These are phyloP conservation scores for Wickerhamomyces sydowiorum DNA, from an alignment of 805 yeast species.

Conservation along the genomic window DNA sequence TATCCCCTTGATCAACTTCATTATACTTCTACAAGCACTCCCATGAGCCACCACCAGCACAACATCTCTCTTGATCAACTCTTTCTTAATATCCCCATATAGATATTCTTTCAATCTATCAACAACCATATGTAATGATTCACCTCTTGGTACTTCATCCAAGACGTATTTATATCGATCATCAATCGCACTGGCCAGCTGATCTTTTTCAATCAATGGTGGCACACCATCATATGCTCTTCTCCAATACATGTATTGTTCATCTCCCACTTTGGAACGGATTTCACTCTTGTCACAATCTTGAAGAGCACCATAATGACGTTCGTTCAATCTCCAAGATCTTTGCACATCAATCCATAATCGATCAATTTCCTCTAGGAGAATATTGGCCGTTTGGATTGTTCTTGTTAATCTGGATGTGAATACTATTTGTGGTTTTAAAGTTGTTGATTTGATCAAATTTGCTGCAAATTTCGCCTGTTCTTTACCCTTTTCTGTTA, in stretches of 20 bases:
- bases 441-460: conserved; percentile 42
- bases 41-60: conserved; percentile 78
- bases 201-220: conserved; percentile 41
- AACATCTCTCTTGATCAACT: conserved; percentile 43
- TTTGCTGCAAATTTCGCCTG: conserved; percentile 67
- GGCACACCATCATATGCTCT: conserved; percentile 76
- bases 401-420: conserved; percentile 74
- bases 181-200: conserved; percentile 17
- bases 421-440: conserved; percentile 54
- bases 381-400: conserved; percentile 65
- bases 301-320: conserved; percentile 81
- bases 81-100: conserved; percentile 43
- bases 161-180: conserved; percentile 30
- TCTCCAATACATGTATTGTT: conserved; percentile 73
- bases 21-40: conserved; percentile 69
- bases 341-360: conserved; percentile 50
- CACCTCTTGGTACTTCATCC: conserved; percentile 58
- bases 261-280: conserved; percentile 59
- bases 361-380: conserved; percentile 49
- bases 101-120: conserved; percentile 58
- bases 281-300: conserved; percentile 70
- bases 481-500: conserved; percentile 59
- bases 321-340: conserved; percentile 77
- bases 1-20: conserved; percentile 61
- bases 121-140: conserved; percentile 68